A percentile compares a stretch with the other conserved stretches of the same genome.
phyloP scores from a whole-genome alignment of 2,329 filamentous ascomycete species.

The Ceratocystis harringtonii region DNA sequence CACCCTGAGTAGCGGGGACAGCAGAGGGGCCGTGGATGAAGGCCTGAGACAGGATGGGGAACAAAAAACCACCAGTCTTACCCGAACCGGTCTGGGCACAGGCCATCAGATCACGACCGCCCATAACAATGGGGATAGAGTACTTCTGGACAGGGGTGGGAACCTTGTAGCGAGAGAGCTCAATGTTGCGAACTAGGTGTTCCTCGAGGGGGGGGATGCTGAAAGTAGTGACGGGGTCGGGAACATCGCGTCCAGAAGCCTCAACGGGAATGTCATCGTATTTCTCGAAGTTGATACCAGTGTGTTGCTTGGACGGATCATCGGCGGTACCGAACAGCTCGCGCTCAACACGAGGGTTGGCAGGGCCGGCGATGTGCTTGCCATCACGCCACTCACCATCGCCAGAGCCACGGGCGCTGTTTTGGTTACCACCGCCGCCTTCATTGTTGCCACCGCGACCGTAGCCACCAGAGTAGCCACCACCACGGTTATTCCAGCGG shows the following conservation, averaged over 20 bases:
- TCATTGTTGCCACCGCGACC: constrained; percentile 28
- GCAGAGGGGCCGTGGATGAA: constrained; percentile 76
- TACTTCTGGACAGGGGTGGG: constrained; percentile 98
- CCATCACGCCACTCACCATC: constrained; percentile 95
- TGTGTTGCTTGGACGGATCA: constrained; percentile 89
- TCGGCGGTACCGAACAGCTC: constrained; percentile 87
- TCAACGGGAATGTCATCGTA: constrained; percentile 99
- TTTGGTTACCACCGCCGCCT: constrained; percentile 21
- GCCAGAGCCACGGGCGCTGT: constrained; percentile 57
- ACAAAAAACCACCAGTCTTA: constrained; percentile 99
- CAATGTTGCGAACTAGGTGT: constrained; percentile 85
- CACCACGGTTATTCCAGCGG: constrained; percentile 26
- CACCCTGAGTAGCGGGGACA: constrained; percentile 45
- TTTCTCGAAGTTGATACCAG: constrained; percentile 99
- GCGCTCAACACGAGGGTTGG: constrained; percentile 80
- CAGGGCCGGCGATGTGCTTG: constrained; percentile 82
- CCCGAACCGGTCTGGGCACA: constrained; percentile 99
- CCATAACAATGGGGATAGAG: constrained; percentile 97
- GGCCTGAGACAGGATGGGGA: constrained; percentile 96
- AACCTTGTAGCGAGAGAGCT: constrained; percentile 83
- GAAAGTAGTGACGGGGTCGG: constrained; percentile 81
- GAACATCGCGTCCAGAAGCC: constrained; percentile 84
- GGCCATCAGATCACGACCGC: constrained; percentile 94
- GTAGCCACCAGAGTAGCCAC: constrained; percentile 26
- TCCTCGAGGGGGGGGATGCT: constrained; percentile 90